Percentiles rank a stretch among this genome's conserved stretches.
These are phyloP conservation scores for Rhinocladiella similis DNA, from an alignment of 2,329 filamentous ascomycete species.

Conservation along the genomic window DNA sequence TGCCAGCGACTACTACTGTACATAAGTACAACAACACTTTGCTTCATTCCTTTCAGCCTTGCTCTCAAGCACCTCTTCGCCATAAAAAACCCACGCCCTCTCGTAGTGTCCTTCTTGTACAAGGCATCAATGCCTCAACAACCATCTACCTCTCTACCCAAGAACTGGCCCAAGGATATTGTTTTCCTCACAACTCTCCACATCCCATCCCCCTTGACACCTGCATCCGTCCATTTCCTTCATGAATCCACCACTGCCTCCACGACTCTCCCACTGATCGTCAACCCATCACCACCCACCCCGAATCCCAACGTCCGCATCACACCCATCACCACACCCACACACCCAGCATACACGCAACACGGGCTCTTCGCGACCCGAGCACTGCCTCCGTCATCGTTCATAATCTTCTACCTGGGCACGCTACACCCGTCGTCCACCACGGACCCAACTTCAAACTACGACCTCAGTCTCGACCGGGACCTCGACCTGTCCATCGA, in stretches of 20 bases:
- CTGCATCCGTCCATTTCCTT: slow-evolving; percentile 1
- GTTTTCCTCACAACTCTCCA: slow-evolving; percentile 29
- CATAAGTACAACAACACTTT: too few species aligned
- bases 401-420: slow-evolving; percentile 54
- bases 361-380: slow-evolving; percentile 44
- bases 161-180: slow-evolving; percentile 25
- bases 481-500: slow-evolving; percentile 51
- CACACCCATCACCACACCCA: slow-evolving; percentile 38
- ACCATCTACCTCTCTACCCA: slow-evolving; percentile 4
- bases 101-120: neutral
- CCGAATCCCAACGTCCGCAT: slow-evolving; percentile 41
- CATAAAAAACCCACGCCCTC: neutral
- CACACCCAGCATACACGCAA: slow-evolving; percentile 53
- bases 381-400: slow-evolving; percentile 45
- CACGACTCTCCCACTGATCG: slow-evolving; percentile 4
- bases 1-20: too few species aligned
- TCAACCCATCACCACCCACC: neutral
- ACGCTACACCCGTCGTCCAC: slow-evolving; percentile 47
- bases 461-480: slow-evolving; percentile 53
- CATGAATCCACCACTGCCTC: neutral
- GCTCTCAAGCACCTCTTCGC: neutral
- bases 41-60: neutral
- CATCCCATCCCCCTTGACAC: slow-evolving; percentile 10
- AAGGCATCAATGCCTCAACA: neutral
- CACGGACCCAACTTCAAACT: slow-evolving; percentile 45